Evolutionary conservation across 768 basidiomycete species (phyloP), one percentile per base, ranked within the genome.

Genomic region (Panus rudis): DNA sequence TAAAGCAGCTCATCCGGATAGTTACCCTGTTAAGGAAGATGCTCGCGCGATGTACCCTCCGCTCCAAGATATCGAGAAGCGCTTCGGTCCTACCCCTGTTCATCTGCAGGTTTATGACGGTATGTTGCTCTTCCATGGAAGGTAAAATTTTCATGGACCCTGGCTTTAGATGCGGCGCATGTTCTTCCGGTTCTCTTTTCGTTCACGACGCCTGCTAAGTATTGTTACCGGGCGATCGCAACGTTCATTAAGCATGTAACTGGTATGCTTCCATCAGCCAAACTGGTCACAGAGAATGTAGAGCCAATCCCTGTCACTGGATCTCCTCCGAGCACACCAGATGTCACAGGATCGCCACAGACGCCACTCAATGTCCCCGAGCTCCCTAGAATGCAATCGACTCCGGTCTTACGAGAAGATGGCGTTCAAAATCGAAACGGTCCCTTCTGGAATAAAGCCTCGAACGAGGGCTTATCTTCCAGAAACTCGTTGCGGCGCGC

Each of bases 21-120:
- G 67, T 48, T 94, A 76, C 58, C 69, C 75, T 0, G 43, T 77
- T 11, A 68, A 57, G 35, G 66, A 78, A 3, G 62, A 66, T 4
- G 61, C 63, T 1, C 69, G 69, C 27, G 57, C 54, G 20, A 48
- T 87, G 34, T 87, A 85, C 52, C 79, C 84, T 16, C 51, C 66
- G 5, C 57, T 85, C 19, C 55, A 67, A 6, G 74, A 68, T 10
- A 79, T 84, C 47, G 81, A 79, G 55, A 52, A 61, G 13, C 68
- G 69, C 10, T 63, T 64, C 50, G 58, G 62, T n/a, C 69, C 85
- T 2, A 92, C 92, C 1, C 71, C 81, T 43, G 91, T 94, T 14
- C 92, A 97, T 65, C 68, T 97, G 10, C 92, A 97, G 60, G 79
- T 96, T 1, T 96, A 92, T 56, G 92, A 97, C 56, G 91, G 89